These are phyloP conservation scores for Cordyceps cicadae DNA, from an alignment of 2,329 filamentous ascomycete species.

Conservation along the genomic window DNA sequence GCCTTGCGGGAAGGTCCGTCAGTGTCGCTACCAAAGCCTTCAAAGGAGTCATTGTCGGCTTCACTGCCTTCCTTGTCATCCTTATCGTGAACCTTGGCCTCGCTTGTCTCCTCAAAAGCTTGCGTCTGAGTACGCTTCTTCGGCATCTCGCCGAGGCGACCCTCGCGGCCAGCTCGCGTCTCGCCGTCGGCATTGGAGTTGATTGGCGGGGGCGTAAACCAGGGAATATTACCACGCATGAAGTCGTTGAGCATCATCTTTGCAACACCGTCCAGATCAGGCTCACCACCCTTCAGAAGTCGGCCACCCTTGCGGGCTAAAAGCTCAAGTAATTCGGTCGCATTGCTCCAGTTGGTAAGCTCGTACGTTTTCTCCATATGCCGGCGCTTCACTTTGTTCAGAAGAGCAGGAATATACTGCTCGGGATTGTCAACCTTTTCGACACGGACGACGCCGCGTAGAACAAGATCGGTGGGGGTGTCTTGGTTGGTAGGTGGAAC, in stretches of 20 bases:
- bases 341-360: constrained; percentile 66
- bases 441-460: constrained; percentile 85
- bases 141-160: constrained; percentile 77
- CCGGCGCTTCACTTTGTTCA: constrained; percentile 71
- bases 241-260: constrained; percentile 98
- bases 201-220: constrained; percentile 78
- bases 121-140: constrained; percentile 57
- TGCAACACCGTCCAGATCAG: constrained; percentile 87
- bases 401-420: constrained; percentile 82
- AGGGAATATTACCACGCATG: constrained; percentile 87
- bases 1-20: constrained; percentile 23
- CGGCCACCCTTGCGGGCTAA: constrained; percentile 81
- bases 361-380: constrained; percentile 94
- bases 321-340: constrained; percentile 76
- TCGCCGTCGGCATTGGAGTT: constrained; percentile 39
- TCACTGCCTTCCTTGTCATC: constrained; percentile 37
- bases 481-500: constrained; percentile 83
- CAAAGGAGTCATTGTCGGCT: constrained; percentile 32
- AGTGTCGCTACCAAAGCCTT: constrained; percentile 29
- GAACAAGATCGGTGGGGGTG: constrained; percentile 76
- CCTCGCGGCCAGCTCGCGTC: constrained; percentile 61
- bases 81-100: constrained; percentile 27
- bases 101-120: constrained; percentile 25
- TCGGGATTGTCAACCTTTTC: constrained; percentile 96
- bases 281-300: constrained; percentile 84